Evolutionary conservation across 2,329 filamentous ascomycete genomes (phyloP).

Genomic region (Pyrenochaeta sp.): DNA sequence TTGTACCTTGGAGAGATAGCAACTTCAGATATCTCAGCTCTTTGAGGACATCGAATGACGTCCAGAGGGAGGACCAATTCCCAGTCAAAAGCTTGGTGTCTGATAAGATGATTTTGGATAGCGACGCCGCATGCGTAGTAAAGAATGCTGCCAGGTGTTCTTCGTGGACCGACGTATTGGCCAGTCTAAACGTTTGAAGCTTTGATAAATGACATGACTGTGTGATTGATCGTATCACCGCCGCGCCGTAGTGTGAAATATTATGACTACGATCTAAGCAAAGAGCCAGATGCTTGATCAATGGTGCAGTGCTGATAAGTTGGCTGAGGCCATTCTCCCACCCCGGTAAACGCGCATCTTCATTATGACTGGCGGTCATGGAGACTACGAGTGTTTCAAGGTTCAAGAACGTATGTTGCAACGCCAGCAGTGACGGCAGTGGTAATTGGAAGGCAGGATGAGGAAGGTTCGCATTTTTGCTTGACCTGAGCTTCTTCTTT

Average conservation of each 20-base stretch:
- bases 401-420: constrained; percentile 17
- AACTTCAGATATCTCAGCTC: constrained; percentile 13
- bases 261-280: constrained; percentile 22
- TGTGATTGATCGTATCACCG: constrained; percentile 24
- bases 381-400: constrained; percentile 28
- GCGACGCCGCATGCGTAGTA: constrained; percentile 17
- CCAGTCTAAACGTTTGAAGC: constrained; percentile 22
- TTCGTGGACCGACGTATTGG: constrained; percentile 22
- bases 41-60: constrained; percentile 10
- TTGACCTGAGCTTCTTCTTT: constrained; percentile 6
- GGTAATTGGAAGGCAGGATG: constrained; percentile 24
- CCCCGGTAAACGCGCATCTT: constrained; percentile 18
- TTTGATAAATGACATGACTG: constrained; percentile 12
- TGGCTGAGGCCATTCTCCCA: constrained; percentile 30
- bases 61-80: constrained; percentile 21
- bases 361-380: constrained; percentile 19
- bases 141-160: constrained; percentile 23
- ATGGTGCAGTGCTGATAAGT: constrained; percentile 27
- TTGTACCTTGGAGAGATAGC: constrained; percentile 6
- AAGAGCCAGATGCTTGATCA: constrained; percentile 25
- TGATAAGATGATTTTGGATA: constrained; percentile 19
- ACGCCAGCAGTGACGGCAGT: constrained; percentile 11
- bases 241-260: constrained; percentile 19
- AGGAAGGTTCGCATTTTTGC: constrained; percentile 20
- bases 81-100: constrained; percentile 20